These are phyloP conservation scores for Fusarium pseudoanthophilum DNA, from an alignment of 2,329 filamentous ascomycete genomes.

Conservation along the genomic window DNA sequence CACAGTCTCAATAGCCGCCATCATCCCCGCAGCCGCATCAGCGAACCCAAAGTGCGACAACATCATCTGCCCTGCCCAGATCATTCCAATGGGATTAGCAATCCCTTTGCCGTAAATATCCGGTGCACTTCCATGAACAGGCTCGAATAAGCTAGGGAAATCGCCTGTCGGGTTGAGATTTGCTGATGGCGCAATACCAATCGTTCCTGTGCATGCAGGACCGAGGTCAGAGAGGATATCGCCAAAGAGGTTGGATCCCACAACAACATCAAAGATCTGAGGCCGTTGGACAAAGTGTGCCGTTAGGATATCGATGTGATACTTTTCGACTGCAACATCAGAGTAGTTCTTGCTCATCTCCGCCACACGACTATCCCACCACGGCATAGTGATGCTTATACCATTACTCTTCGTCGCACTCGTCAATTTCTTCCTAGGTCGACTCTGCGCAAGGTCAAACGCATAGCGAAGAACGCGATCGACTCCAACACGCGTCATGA, in stretches of 20 bases:
- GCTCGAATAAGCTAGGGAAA: conserved; percentile 68
- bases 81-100: conserved; percentile 77
- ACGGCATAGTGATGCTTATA: conserved; percentile 73
- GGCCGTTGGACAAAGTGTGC: conserved; percentile 71
- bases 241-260: conserved; percentile 71
- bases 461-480: conserved; percentile 72
- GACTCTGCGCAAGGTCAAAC: conserved; percentile 68
- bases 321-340: conserved; percentile 70
- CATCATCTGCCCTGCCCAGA: conserved; percentile 77
- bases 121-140: conserved; percentile 77
- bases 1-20: conserved; percentile 71
- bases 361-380: conserved; percentile 71
- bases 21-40: conserved; percentile 61
- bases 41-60: conserved; percentile 42
- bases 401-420: conserved; percentile 76
- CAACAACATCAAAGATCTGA: conserved; percentile 69
- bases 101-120: conserved; percentile 80
- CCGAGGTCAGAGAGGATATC: conserved; percentile 79
- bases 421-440: conserved; percentile 69
- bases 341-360: conserved; percentile 66
- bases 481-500: conserved; percentile 71
- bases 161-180: conserved; percentile 71
- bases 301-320: conserved; percentile 74
- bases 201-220: conserved; percentile 75
- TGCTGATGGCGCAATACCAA: conserved; percentile 77